phyloP scores from a whole-genome alignment of 2,329 filamentous ascomycete genomes.

The Scolecobasidium constrictum region DNA sequence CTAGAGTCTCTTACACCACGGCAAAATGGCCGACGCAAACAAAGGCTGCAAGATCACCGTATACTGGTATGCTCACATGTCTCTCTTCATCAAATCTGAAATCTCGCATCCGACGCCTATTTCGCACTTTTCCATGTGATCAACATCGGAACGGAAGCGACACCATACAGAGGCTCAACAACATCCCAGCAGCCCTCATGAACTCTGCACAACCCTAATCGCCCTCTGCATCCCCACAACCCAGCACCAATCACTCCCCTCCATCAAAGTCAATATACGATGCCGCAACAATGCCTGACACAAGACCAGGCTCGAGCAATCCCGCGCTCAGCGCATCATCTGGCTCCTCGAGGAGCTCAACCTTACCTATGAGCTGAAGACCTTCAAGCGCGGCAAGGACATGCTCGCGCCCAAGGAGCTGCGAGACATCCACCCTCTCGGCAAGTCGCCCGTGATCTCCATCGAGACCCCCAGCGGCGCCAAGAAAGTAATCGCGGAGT shows the following conservation, averaged over 20 bases:
- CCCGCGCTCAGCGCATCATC: conserved; percentile 70
- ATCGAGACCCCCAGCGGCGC: conserved; percentile 40
- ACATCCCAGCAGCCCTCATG: too few relatives aligned
- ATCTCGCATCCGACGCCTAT: too few relatives aligned
- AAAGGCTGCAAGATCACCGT: not conserved
- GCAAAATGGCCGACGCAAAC: not conserved
- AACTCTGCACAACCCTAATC: too few relatives aligned
- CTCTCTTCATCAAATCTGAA: too few relatives aligned
- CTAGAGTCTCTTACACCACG: too few relatives aligned
- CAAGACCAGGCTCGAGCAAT: conserved; percentile 41
- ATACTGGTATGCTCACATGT: not conserved
- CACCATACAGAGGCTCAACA: too few relatives aligned
- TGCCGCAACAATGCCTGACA: too few relatives aligned
- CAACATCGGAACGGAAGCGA: too few relatives aligned
- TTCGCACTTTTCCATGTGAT: too few relatives aligned
- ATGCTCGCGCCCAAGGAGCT: conserved; percentile 63
- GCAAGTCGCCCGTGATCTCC: conserved; percentile 73
- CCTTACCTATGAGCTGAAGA: conserved; percentile 67
- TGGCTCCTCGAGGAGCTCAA: conserved; percentile 81
- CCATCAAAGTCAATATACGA: too few relatives aligned
- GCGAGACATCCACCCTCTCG: conserved; percentile 69
- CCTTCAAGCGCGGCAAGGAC: conserved; percentile 45
- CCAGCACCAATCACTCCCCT: too few relatives aligned
- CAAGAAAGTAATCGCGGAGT: conserved; percentile 61
- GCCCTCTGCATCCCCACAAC: too few relatives aligned